Percentiles rank a stretch among this genome's conserved stretches.
These are phyloP conservation scores for Pilatotrama ljubarskyi DNA, from an alignment of 768 basidiomycete genomes.

Conservation along the genomic window DNA sequence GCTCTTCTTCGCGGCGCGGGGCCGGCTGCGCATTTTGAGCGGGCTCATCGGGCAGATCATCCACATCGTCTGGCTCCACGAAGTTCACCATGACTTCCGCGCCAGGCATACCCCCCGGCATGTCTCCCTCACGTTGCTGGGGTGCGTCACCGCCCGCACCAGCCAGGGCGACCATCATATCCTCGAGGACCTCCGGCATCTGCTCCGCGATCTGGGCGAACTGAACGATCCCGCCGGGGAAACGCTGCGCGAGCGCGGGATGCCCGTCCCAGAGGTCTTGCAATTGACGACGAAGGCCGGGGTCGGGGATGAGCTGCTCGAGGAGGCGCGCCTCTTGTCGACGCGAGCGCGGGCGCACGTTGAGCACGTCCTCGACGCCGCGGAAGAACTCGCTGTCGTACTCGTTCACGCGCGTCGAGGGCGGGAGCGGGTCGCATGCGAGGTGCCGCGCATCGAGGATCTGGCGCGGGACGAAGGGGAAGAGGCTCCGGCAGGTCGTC, in stretches of 20 bases:
- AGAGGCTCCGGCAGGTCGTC: conserved; percentile 50
- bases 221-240: conserved; percentile 67
- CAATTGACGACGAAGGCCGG: conserved; percentile 55
- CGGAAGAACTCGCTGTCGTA: conserved; percentile 81
- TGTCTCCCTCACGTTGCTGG: conserved; percentile 31
- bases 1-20: conserved; percentile 13
- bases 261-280: conserved; percentile 60
- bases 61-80: conserved; percentile 41
- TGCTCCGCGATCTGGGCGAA: conserved; percentile 55
- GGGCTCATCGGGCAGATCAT: conserved; percentile 36
- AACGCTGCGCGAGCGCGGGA: conserved; percentile 52
- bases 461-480: conserved; percentile 68
- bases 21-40: conserved; percentile 12
- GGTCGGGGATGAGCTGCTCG: conserved; percentile 59
- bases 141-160: conserved; percentile 36
- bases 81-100: conserved; percentile 27
- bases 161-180: conserved; percentile 52
- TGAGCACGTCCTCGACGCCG: conserved; percentile 55
- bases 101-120: conserved; percentile 50
- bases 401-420: conserved; percentile 51
- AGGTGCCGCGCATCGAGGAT: conserved; percentile 56
- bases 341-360: conserved; percentile 39
- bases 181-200: conserved; percentile 48
- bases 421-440: conserved; percentile 88
- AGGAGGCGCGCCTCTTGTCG: conserved; percentile 53